Percentiles rank a stretch among this genome's conserved stretches.
These are phyloP conservation scores for Cucurbita argyrosperma DNA, from an alignment of 306 rosid genomes.

Conservation along the genomic window DNA sequence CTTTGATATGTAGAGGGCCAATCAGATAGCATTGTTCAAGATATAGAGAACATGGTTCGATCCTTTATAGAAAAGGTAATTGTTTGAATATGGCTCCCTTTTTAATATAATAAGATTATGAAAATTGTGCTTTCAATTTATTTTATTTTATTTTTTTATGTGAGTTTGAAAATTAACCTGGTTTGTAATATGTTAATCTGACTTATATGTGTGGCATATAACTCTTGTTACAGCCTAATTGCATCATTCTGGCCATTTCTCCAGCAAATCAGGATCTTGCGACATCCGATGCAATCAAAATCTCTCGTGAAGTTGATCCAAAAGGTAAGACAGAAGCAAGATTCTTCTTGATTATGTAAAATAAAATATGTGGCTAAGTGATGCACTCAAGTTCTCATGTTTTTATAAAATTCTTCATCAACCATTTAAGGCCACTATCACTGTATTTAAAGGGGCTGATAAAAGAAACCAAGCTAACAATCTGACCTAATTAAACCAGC, in stretches of 20 bases:
- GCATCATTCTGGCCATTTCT: constrained; percentile 35
- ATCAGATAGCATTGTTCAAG: constrained; percentile 25
- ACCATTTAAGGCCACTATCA: neutral
- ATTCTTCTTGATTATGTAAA: neutral
- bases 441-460: neutral
- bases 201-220: neutral
- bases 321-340: constrained; percentile 15
- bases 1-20: constrained; percentile 25
- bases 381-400: neutral
- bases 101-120: neutral
- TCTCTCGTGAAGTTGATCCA: constrained; percentile 35
- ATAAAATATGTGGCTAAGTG: neutral
- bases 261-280: constrained; percentile 35
- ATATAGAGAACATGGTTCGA: constrained; percentile 32
- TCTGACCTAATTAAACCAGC: neutral
- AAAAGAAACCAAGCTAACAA: neutral
- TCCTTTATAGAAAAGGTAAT: constrained; percentile 32
- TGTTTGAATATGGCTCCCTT: neutral
- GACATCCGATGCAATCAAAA: constrained; percentile 32
- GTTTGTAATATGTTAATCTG: neutral
- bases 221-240: constrained; percentile 26
- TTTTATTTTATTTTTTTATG: neutral
- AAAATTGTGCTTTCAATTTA: neutral
- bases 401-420: neutral
- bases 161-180: neutral